These are phyloP conservation scores for Petasospora fabianii DNA, from an alignment of 1,139 yeast species.

Conservation along the genomic window DNA sequence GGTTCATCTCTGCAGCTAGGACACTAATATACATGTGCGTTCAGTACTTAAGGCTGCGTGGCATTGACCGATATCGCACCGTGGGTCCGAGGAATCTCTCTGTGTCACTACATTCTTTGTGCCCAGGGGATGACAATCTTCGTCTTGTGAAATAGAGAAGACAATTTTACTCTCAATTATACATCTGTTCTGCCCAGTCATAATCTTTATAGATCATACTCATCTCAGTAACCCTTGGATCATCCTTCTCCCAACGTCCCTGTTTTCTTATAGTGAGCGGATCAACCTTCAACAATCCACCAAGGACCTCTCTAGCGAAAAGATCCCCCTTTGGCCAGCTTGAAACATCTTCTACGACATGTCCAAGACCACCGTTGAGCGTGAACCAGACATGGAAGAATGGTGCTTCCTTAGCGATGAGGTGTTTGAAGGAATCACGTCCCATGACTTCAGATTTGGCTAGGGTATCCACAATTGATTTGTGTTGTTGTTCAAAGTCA, in stretches of 20 bases:
- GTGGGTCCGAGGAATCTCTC: no score
- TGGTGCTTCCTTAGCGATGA: slow-evolving; percentile 46
- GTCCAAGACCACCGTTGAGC: slow-evolving; percentile 46
- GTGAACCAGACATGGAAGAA: slow-evolving; percentile 49
- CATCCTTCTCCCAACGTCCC: slow-evolving; percentile 30
- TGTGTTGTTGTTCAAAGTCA: slow-evolving; percentile 39
- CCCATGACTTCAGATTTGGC: slow-evolving; percentile 29
- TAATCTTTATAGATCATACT: slow-evolving; percentile 11
- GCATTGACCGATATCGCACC: no score
- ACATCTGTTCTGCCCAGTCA: slow-evolving; percentile 15
- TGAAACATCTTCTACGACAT: slow-evolving; percentile 40
- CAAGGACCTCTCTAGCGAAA: slow-evolving; percentile 43
- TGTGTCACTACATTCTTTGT: no score
- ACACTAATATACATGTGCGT: no score
- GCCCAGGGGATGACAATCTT: no score
- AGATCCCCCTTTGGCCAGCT: slow-evolving; percentile 44
- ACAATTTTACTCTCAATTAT: background rate
- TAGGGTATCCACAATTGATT: slow-evolving; percentile 34
- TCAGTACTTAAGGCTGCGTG: no score
- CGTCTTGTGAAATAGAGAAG: background rate
- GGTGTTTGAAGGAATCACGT: slow-evolving; percentile 32
- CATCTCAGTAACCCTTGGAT: slow-evolving; percentile 22
- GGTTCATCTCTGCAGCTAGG: no score
- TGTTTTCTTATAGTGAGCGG: slow-evolving; percentile 30
- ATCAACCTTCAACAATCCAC: slow-evolving; percentile 40